Evolutionary conservation across 257 asterid genomes (phyloP), one percentile per base, ranked within the genome.

Genomic region (Scutellaria baicalensis): DNA sequence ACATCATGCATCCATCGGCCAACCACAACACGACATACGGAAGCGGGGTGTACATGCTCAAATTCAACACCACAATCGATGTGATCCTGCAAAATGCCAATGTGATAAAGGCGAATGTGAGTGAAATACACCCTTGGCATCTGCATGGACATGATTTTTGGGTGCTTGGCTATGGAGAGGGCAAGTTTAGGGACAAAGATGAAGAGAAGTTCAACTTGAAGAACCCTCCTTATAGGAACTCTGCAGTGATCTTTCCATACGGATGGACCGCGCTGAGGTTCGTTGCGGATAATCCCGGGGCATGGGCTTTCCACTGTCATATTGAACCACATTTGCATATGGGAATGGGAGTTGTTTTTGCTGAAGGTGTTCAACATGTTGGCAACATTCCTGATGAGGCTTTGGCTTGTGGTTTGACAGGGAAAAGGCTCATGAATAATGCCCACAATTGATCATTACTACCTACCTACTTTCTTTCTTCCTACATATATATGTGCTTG

Each of bases 121-220:
- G 98, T 42, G 98, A 92, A 40, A 86, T 82, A 16, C 98, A 89
- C 71, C 98, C 98, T 3, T 92, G 96, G 97, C 97, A 92, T 54
- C 55, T 89, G 64, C 98, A 89, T 20, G 98, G 98, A 5, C 98
- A 92, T 14, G 91, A 86, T 44, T 92, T 92, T 20, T 89, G 96
- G 97, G 84, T 88, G 2, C 68, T 91, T 6, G 97, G 90, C 0
- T 82, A 88, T 13, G 97, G 97, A 31, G 96, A 86, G 35, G 96
- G 97, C 38, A 81, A 71, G 75, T 91, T 88, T 13, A 70, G 27
- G 0, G 68, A 75, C 10, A 51, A 64, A 56, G 95, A 91, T 6
- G 88, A 38, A 77, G 40, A 14, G 39, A 74, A 9, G 1, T 81
- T 88, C 4, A 91, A 91, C 68, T 31, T 89, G 81, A 59, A 65